These are phyloP conservation scores for Isatis tinctoria DNA, from an alignment of 345 rosid genomes.

Conservation along the genomic window DNA sequence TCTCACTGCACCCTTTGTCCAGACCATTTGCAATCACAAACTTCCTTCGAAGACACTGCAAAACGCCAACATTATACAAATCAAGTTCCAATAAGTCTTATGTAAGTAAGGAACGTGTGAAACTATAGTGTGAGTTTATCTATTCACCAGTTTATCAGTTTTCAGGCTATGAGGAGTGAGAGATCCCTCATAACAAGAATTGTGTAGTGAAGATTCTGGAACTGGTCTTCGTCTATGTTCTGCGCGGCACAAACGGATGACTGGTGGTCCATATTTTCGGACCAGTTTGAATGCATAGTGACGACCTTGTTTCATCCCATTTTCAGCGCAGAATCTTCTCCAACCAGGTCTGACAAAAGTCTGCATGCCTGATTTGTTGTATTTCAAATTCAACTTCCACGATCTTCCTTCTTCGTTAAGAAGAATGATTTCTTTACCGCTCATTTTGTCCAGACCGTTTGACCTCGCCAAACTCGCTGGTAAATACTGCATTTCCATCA, in stretches of 20 bases:
- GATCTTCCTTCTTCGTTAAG: neutral
- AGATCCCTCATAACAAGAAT: neutral
- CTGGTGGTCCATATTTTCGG: neutral
- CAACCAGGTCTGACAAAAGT: constrained; percentile 12
- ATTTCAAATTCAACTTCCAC: neutral
- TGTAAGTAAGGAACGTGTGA: neutral
- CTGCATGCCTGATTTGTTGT: neutral
- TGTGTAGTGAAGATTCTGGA: neutral
- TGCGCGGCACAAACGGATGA: constrained; percentile 5
- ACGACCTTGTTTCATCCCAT: neutral
- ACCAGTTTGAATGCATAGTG: constrained; percentile 12
- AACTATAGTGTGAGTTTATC: neutral
- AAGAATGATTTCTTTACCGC: constrained; percentile 2
- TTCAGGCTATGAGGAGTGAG: neutral
- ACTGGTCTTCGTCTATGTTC: neutral
- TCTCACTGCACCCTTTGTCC: neutral
- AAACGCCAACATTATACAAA: neutral
- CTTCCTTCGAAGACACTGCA: neutral
- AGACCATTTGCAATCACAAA: constrained; percentile 17
- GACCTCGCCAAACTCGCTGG: neutral
- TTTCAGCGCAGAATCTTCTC: constrained; percentile 18
- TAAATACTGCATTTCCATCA: constrained; percentile 12
- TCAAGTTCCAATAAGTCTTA: neutral
- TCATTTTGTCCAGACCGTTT: constrained; percentile 19
- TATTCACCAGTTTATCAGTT: neutral